A percentile compares a stretch with the other conserved stretches of the same genome.
These are phyloP conservation scores for Ajuga chamaepitys DNA, from an alignment of 257 asterid genomes.

Conservation along the genomic window DNA sequence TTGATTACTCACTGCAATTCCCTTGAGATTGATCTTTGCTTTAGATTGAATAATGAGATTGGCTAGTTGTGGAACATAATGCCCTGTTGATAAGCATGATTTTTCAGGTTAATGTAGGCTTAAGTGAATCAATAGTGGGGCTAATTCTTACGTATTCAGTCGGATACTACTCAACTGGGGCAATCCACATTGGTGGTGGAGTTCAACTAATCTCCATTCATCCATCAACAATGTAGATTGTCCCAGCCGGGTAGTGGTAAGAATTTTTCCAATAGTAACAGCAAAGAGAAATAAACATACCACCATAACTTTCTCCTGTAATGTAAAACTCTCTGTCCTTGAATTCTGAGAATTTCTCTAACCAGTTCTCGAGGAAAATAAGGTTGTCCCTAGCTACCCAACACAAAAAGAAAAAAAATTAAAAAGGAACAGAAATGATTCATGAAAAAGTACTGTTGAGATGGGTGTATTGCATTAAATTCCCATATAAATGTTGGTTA, in stretches of 20 bases:
- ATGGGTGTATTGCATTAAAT: background rate
- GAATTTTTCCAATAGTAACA: too few species aligned
- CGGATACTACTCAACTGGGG: too few species aligned
- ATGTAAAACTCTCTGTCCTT: slow-evolving; percentile 36
- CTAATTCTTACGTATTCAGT: too few species aligned
- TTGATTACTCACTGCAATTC: slow-evolving; percentile 43
- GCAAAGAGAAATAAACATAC: slow-evolving; percentile 19
- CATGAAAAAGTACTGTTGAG: background rate
- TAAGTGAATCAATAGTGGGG: too few species aligned
- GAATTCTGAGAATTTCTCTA: slow-evolving; percentile 34
- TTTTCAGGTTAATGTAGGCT: background rate
- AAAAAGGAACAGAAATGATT: too few species aligned
- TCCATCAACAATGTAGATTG: too few species aligned
- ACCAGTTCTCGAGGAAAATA: slow-evolving; percentile 40
- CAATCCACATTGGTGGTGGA: too few species aligned
- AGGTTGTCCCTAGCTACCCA: slow-evolving; percentile 46
- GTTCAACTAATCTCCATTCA: too few species aligned
- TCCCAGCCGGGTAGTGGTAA: too few species aligned
- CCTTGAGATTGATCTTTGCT: slow-evolving; percentile 45
- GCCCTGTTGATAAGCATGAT: slow-evolving; percentile 29
- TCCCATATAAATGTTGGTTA: background rate
- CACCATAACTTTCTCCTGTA: slow-evolving; percentile 52
- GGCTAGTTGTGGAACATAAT: slow-evolving; percentile 51
- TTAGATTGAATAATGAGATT: slow-evolving; percentile 31
- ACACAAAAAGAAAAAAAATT: background rate